These are phyloP conservation scores for Heterobasidion annosum DNA, from an alignment of 1,284 basidiomycete species.

Conservation along the genomic window DNA sequence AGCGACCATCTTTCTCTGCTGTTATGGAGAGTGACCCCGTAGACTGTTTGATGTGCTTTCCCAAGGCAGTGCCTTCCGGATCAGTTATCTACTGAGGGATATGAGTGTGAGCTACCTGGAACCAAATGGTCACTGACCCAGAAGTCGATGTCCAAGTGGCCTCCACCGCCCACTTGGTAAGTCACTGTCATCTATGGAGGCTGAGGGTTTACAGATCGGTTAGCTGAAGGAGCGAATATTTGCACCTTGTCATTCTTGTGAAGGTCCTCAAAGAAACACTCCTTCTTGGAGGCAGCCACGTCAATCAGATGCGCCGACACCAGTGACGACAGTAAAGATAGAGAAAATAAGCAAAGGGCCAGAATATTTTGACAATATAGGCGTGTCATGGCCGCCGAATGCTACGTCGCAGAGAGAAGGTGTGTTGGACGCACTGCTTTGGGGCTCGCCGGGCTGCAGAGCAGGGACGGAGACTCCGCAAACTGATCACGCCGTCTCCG, in stretches of 20 bases:
- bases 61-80: slow-evolving; percentile 61
- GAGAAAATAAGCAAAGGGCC: slow-evolving; percentile 26
- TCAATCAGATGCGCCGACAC: slow-evolving; percentile 61
- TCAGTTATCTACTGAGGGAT: slow-evolving; percentile 56
- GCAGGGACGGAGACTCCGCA: too few species aligned
- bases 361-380: slow-evolving; percentile 23
- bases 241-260: slow-evolving; percentile 88
- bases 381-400: slow-evolving; percentile 25
- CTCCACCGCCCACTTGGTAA: slow-evolving; percentile 96
- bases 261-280: slow-evolving; percentile 98
- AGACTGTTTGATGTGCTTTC: slow-evolving; percentile 78
- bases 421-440: slow-evolving; percentile 1
- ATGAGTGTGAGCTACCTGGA: not conserved
- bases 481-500: slow-evolving; percentile 5
- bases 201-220: not conserved
- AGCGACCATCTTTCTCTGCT: slow-evolving; percentile 78
- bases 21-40: slow-evolving; percentile 89
- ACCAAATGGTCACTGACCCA: slow-evolving; percentile 43
- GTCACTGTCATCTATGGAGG: slow-evolving; percentile 90
- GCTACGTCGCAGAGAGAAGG: not conserved
- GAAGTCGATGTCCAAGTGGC: slow-evolving; percentile 95
- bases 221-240: not conserved
- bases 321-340: slow-evolving; percentile 33
- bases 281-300: slow-evolving; percentile 72
- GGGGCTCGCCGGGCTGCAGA: too few species aligned